A percentile compares a stretch with the other conserved stretches of the same genome.
phyloP scores from a whole-genome alignment of 352 stramenopile genomes.

The Pythium sp. region DNA sequence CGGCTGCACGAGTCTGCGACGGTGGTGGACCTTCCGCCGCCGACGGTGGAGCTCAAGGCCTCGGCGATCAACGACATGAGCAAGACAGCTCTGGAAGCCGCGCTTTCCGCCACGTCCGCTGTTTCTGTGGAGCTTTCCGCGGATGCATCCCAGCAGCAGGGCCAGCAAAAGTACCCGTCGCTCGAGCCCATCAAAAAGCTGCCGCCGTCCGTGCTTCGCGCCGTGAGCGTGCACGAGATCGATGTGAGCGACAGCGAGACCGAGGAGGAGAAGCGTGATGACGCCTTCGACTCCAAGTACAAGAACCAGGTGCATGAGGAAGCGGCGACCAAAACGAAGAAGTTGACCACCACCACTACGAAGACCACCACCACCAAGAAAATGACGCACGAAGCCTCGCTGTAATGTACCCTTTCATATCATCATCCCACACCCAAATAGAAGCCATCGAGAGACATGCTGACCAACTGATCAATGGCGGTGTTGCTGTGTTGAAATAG shows the following conservation, averaged over 20 bases:
- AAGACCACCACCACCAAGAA: neutral
- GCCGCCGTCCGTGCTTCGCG: slow-evolving; percentile 36
- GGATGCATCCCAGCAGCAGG: slow-evolving; percentile 5
- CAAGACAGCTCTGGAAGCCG: slow-evolving; percentile 9
- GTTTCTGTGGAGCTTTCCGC: slow-evolving; percentile 41
- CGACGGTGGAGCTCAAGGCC: slow-evolving; percentile 40
- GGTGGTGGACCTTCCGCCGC: slow-evolving; percentile 40
- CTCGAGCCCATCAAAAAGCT: slow-evolving; percentile 39
- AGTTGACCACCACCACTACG: neutral
- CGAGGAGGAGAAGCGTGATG: slow-evolving; percentile 36
- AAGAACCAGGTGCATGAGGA: slow-evolving; percentile 10
- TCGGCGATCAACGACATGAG: slow-evolving; percentile 30
- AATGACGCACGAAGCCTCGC: neutral
- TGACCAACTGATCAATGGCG: neutral
- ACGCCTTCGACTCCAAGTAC: slow-evolving; percentile 16
- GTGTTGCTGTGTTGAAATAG: neutral
- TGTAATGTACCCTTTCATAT: slow-evolving; percentile 10
- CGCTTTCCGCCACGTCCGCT: neutral
- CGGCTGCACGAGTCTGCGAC: slow-evolving; percentile 52
- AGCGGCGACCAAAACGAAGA: slow-evolving; percentile 10
- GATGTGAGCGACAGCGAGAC: slow-evolving; percentile 35
- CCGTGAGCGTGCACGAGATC: slow-evolving; percentile 27
- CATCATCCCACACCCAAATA: neutral
- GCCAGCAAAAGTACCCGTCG: slow-evolving; percentile 23
- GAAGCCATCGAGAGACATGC: neutral